A percentile compares a stretch with the other conserved stretches of the same genome.
These are phyloP conservation scores for Epichloe aotearoae DNA, from an alignment of 2,329 filamentous ascomycete species.

Conservation along the genomic window DNA sequence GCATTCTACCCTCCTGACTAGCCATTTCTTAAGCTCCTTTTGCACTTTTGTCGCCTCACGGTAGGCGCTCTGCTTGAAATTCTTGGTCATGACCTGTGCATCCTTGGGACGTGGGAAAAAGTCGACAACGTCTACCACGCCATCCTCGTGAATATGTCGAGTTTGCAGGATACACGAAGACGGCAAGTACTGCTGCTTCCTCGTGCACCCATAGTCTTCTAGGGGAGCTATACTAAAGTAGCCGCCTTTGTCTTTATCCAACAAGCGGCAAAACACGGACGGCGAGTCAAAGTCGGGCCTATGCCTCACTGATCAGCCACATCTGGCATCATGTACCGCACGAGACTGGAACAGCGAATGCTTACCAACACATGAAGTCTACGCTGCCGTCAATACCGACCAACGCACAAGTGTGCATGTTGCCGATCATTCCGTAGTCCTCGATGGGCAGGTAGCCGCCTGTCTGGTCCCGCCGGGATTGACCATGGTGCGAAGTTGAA, in stretches of 20 bases:
- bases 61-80: conserved; percentile 35
- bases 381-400: conserved; percentile 61
- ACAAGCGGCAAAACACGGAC: conserved; percentile 58
- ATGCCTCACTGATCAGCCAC: neutral
- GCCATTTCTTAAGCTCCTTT: conserved; percentile 55
- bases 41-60: conserved; percentile 40
- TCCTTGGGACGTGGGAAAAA: conserved; percentile 62
- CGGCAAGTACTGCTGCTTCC: conserved; percentile 66
- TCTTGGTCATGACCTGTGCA: conserved; percentile 35
- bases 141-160: conserved; percentile 63
- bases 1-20: conserved; percentile 60
- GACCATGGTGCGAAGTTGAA: conserved; percentile 19
- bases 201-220: conserved; percentile 41
- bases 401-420: conserved; percentile 68
- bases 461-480: conserved; percentile 20
- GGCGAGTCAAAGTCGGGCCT: conserved; percentile 72
- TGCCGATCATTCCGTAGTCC: conserved; percentile 68
- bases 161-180: conserved; percentile 66
- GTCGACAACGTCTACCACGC: conserved; percentile 59
- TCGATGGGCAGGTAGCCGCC: conserved; percentile 51
- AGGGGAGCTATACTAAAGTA: conserved; percentile 57
- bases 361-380: conserved; percentile 66
- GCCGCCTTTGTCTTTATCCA: conserved; percentile 64
- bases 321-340: neutral
- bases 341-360: neutral